Conservation (phyloP, 305 asterid species). For the Fraxinus albicans region DNA sequence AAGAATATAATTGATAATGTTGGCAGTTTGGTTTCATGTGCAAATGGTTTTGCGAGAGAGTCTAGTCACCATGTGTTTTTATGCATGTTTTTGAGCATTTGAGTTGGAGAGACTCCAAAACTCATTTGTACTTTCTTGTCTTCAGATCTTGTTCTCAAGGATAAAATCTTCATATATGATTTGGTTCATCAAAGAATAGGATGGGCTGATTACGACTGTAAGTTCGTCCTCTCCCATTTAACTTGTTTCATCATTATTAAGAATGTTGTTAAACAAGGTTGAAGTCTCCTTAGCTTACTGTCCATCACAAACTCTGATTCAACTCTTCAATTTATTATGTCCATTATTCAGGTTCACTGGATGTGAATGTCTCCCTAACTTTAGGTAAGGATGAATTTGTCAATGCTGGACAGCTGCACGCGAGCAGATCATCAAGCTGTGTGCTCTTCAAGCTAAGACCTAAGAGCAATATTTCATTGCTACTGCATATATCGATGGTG, state of each 20-base stretch:
- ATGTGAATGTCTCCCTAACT: slow-evolving; percentile 54
- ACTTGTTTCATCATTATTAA: neutral
- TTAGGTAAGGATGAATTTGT: slow-evolving; percentile 49
- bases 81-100: neutral
- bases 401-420: slow-evolving; percentile 47
- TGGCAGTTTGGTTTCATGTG: neutral
- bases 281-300: neutral
- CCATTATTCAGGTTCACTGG: slow-evolving; percentile 42
- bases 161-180: slow-evolving; percentile 62
- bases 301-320: neutral
- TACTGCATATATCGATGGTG: slow-evolving; percentile 29
- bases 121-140: slow-evolving; percentile 13
- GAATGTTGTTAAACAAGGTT: neutral
- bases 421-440: slow-evolving; percentile 34
- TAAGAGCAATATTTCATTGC: slow-evolving; percentile 14
- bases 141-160: slow-evolving; percentile 75
- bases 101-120: neutral
- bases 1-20: neutral
- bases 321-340: neutral
- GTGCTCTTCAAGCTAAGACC: slow-evolving; percentile 17
- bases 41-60: neutral
- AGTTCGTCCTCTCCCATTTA: slow-evolving; percentile 27
- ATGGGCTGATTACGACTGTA: slow-evolving; percentile 77
- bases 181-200: slow-evolving; percentile 60
- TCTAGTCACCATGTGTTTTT: neutral